Evolutionary conservation across 805 yeast genomes (phyloP).

Genomic region (Candida insectalens): DNA sequence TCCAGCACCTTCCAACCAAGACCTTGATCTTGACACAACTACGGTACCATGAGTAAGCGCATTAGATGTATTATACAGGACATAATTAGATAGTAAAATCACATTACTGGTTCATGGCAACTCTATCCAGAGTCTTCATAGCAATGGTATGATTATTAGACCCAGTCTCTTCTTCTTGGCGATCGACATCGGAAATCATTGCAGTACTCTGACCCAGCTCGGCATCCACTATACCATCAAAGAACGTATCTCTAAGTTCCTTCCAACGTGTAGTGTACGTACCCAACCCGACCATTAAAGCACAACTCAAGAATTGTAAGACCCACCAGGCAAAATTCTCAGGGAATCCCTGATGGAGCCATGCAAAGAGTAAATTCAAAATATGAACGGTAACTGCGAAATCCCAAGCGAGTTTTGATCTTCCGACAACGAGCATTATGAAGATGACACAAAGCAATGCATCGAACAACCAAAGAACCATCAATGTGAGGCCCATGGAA

Average conservation of each 20-base stretch:
- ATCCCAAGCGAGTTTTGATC: conserved; percentile 93
- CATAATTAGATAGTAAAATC: neutral
- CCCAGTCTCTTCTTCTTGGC: neutral
- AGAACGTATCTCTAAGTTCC: conserved; percentile 81
- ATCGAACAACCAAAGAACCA: conserved; percentile 73
- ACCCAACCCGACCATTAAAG: conserved; percentile 67
- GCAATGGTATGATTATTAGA: neutral
- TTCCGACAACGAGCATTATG: conserved; percentile 79
- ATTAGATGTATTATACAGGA: neutral
- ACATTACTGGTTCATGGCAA: neutral
- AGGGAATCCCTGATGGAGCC: conserved; percentile 64
- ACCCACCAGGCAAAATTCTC: conserved; percentile 74
- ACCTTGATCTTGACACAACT: conserved; percentile 67
- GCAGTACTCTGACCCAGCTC: conserved; percentile 29
- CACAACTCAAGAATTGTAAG: conserved; percentile 58
- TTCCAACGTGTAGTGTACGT: conserved; percentile 90
- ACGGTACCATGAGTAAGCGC: conserved; percentile 65
- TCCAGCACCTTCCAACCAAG: conserved; percentile 61
- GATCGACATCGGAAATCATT: neutral
- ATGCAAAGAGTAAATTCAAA: conserved; percentile 61
- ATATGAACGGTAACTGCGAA: conserved; percentile 91
- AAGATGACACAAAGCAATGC: conserved; percentile 76
- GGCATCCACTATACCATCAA: conserved; percentile 68
- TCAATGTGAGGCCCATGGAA: conserved; percentile 69
- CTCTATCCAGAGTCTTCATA: neutral